These are phyloP conservation scores for Phytophthora sansomeana DNA, from an alignment of 352 stramenopile genomes.

Conservation along the genomic window DNA sequence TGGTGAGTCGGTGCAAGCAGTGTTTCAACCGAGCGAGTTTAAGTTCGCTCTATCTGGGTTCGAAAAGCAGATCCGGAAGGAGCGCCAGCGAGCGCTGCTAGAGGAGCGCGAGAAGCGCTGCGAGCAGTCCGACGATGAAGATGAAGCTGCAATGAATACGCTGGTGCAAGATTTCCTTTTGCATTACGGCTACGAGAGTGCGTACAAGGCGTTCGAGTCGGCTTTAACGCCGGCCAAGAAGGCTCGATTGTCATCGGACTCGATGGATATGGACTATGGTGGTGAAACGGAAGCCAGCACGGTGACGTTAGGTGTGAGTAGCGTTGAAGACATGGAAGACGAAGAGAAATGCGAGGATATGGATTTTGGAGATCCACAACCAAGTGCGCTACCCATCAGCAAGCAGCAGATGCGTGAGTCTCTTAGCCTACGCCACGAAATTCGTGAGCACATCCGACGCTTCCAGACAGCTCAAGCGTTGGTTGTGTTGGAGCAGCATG, in stretches of 20 bases:
- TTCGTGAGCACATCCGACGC: constrained; percentile 46
- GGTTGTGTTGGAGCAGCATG: constrained; percentile 29
- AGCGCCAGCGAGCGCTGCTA: constrained; percentile 52
- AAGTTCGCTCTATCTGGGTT: constrained; percentile 60
- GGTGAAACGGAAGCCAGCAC: constrained; percentile 9
- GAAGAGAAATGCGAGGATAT: constrained; percentile 22
- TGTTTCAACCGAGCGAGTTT: constrained; percentile 39
- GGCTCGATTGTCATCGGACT: constrained; percentile 11
- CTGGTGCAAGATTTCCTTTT: constrained; percentile 54
- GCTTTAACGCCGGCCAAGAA: constrained; percentile 11
- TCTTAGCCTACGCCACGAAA: constrained; percentile 40
- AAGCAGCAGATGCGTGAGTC: constrained; percentile 25
- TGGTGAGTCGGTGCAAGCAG: constrained; percentile 52
- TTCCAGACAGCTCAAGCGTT: constrained; percentile 46
- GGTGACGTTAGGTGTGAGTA: constrained; percentile 5
- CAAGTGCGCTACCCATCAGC: constrained; percentile 5
- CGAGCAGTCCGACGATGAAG: constrained; percentile 26
- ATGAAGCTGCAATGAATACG: constrained; percentile 44
- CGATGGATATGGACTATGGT: constrained; percentile 10
- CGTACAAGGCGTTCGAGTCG: constrained; percentile 38
- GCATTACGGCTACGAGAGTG: constrained; percentile 48
- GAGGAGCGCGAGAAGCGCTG: constrained; percentile 23
- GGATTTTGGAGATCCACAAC: neutral
- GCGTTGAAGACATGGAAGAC: constrained; percentile 17
- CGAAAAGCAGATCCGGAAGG: constrained; percentile 52